A percentile compares a stretch with the other conserved stretches of the same genome.
These are phyloP conservation scores for Tuctoria greenei DNA, from an alignment of 176 grass and related monocot species.

Conservation along the genomic window DNA sequence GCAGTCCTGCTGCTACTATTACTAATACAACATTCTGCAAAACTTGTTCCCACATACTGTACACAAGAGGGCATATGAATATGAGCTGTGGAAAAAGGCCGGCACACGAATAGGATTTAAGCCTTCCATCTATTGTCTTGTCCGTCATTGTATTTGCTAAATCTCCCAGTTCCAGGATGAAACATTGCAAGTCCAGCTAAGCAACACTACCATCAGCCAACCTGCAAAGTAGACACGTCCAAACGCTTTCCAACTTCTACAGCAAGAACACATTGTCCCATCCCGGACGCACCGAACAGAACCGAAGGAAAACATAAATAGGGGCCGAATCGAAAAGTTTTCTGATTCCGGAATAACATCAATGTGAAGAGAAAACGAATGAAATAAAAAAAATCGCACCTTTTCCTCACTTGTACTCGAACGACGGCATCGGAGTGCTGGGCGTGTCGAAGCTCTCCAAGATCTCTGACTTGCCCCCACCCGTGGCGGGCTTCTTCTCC, in stretches of 20 bases:
- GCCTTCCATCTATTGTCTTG: constrained; percentile 7
- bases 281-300: not conserved
- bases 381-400: constrained; percentile 41
- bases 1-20: constrained; percentile 6
- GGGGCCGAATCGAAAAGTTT: not conserved
- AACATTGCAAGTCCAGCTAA: not conserved
- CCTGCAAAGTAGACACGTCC: constrained; percentile 23
- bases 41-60: constrained; percentile 11
- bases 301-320: no score
- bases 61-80: constrained; percentile 24
- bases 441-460: constrained; percentile 86
- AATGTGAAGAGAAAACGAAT: not conserved
- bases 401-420: constrained; percentile 80
- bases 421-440: constrained; percentile 66
- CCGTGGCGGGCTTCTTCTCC: constrained; percentile 45
- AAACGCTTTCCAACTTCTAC: not conserved
- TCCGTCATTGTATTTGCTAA: constrained; percentile 6
- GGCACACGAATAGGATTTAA: not conserved
- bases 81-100: constrained; percentile 23
- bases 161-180: constrained; percentile 13
- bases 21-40: constrained; percentile 6
- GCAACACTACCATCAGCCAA: constrained; percentile 8
- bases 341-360: not conserved
- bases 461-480: constrained; percentile 63
- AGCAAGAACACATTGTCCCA: not conserved